A percentile compares a stretch with the other conserved stretches of the same genome.
Evolutionary conservation across 169 alveolate genomes (phyloP).

Genomic region (Blepharisma undulans): DNA sequence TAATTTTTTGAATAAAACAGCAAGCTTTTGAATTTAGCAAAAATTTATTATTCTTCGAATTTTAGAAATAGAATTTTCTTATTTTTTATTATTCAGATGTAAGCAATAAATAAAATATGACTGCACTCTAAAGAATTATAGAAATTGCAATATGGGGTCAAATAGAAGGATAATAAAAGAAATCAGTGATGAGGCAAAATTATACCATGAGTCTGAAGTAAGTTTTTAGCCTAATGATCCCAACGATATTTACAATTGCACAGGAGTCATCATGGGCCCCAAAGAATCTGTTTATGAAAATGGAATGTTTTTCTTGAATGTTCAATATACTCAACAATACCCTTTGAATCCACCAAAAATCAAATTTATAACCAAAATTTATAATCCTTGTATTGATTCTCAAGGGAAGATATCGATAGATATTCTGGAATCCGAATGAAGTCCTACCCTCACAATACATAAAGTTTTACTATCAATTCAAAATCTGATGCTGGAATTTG

Average conservation of each 20-base stretch:
- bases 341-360: constrained; percentile 54
- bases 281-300: constrained; percentile 43
- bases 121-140: no score
- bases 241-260: not conserved
- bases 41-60: no score
- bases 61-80: no score
- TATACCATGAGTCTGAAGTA: no score
- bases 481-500: constrained; percentile 89
- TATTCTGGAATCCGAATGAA: constrained; percentile 97
- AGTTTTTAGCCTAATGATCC: not conserved
- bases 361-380: constrained; percentile 42
- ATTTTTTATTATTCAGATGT: no score
- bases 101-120: no score
- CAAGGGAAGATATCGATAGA: constrained; percentile 98
- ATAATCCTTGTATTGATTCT: constrained; percentile 47
- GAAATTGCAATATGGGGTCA: no score
- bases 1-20: no score
- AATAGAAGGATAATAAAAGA: no score
- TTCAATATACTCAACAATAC: constrained; percentile 46
- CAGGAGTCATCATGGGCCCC: constrained; percentile 26
- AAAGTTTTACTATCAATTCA: constrained; percentile 97
- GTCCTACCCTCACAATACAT: constrained; percentile 98
- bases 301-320: constrained; percentile 40
- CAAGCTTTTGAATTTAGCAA: no score
- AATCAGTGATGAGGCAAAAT: no score